Evolutionary conservation across 306 rosid species (phyloP), one percentile per base, ranked within the genome.

Genomic region (Trifolium fragiferum): DNA sequence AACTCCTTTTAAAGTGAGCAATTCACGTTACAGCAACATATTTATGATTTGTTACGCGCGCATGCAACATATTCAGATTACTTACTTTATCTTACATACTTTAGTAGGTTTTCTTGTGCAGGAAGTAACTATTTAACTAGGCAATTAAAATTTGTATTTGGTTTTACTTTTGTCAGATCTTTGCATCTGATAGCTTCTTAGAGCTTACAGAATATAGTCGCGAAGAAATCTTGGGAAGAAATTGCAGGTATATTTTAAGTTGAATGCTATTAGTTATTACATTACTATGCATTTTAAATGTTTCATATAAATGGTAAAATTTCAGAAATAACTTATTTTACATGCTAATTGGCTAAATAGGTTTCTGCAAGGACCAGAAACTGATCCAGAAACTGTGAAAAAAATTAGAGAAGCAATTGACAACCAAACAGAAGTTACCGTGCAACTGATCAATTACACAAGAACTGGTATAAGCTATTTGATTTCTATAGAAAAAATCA

Each of bases 281-380:
- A 54, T 40, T 50, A 63, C 14, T 76, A 63, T 78, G 67, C 40
- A 43, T 11, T 43, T 43, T 43, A 43, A 13, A 43, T 43, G 15
- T 43, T 43, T n/a, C n/a, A 43, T 12, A 3, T 43, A 14, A 43
- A 43, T 11, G 6, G 1, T 11, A 43, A 43, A 43, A 11, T 43
- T 43, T 5, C 49, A 10, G n/a, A 43, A 43, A 43, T 43, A 43
- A 53, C 78, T 66, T 78, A 62, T 32, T 49, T 32, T 46, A 5
- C 37, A 44, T 51, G 61, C 59, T 83, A 41, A 64, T 83, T 78
- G 80, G 73, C 51, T 68, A 49, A 68, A 76, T 53, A 94, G 99
- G 81, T 94, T 94, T 84, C 83, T 94, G 68, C 99, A 94, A 87
- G 99, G 99, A 66, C 95, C 97, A 51, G 99, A 94, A 81, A 94